These are phyloP conservation scores for Nakazawaea peltata DNA, from an alignment of 805 yeast genomes.

Conservation along the genomic window DNA sequence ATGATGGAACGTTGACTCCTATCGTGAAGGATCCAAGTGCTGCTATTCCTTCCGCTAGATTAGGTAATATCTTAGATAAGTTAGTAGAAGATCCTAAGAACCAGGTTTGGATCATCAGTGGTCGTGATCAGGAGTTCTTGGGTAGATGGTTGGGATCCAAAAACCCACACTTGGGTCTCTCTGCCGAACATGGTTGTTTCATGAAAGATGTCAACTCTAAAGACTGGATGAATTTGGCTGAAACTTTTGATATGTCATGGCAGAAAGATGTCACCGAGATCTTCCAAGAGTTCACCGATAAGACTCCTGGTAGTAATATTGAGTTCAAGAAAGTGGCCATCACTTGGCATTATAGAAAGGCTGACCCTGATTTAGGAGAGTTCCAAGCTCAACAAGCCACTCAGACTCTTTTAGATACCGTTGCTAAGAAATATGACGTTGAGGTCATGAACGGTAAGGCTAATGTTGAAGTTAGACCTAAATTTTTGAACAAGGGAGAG, in stretches of 20 bases:
- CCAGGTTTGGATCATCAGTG: constrained; percentile 91
- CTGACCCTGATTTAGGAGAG: constrained; percentile 89
- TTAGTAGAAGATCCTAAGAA: constrained; percentile 72
- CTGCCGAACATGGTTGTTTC: constrained; percentile 98
- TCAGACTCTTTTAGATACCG: constrained; percentile 49
- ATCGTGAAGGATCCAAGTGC: constrained; percentile 97
- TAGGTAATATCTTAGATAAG: constrained; percentile 48
- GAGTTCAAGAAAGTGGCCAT: constrained; percentile 90
- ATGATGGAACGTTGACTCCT: constrained; percentile 96
- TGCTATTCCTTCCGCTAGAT: constrained; percentile 81
- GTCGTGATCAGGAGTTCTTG: constrained; percentile 86
- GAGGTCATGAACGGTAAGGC: constrained; percentile 98
- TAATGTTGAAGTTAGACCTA: constrained; percentile 94
- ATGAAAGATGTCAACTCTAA: constrained; percentile 60
- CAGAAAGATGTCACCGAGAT: constrained; percentile 72
- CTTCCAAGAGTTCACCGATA: constrained; percentile 68
- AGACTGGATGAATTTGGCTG: constrained; percentile 82
- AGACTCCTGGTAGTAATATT: constrained; percentile 83
- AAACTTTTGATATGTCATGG: constrained; percentile 88
- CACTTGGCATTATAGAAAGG: constrained; percentile 95
- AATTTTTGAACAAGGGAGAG: constrained; percentile 93
- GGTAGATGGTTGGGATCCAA: constrained; percentile 80
- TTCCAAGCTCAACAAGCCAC: constrained; percentile 76
- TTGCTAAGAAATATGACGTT: constrained; percentile 64
- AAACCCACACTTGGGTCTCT: constrained; percentile 60